Percentiles rank a stretch among this genome's conserved stretches.
Evolutionary conservation across 768 basidiomycete genomes (phyloP).

Genomic region (Suillus brevipes): DNA sequence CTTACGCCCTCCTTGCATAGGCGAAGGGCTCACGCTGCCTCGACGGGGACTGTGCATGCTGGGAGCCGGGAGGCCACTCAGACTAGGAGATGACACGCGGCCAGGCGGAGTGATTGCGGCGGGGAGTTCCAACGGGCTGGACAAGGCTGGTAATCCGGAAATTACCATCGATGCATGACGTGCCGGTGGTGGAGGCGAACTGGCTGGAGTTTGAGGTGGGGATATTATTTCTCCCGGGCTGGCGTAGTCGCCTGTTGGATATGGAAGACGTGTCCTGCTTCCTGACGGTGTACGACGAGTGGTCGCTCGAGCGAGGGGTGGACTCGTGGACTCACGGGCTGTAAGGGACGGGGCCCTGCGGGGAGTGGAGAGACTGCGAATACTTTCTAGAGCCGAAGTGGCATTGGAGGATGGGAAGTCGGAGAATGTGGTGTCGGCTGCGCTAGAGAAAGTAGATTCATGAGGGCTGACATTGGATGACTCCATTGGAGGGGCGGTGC

Average conservation of each 20-base stretch:
- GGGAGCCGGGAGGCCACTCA: slow-evolving; percentile 43
- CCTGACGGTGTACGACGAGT: slow-evolving; percentile 30
- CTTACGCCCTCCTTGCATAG: slow-evolving; percentile 55
- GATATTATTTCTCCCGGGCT: slow-evolving; percentile 54
- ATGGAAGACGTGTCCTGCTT: slow-evolving; percentile 59
- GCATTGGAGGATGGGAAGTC: slow-evolving; percentile 8
- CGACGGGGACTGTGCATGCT: slow-evolving; percentile 41
- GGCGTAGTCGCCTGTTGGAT: slow-evolving; percentile 82
- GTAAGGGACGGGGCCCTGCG: slow-evolving; percentile 38
- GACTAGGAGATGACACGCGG: slow-evolving; percentile 24
- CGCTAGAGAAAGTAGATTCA: slow-evolving; percentile 23
- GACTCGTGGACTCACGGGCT: slow-evolving; percentile 65
- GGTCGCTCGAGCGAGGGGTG: slow-evolving; percentile 54
- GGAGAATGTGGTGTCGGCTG: slow-evolving; percentile 10
- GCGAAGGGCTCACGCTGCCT: slow-evolving; percentile 67
- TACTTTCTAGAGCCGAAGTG: slow-evolving; percentile 16
- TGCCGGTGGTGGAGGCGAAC: slow-evolving; percentile 42
- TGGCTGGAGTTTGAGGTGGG: slow-evolving; percentile 39
- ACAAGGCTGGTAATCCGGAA: slow-evolving; percentile 41
- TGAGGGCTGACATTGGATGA: slow-evolving; percentile 42
- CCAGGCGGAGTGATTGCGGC: slow-evolving; percentile 24
- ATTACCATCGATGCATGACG: slow-evolving; percentile 47
- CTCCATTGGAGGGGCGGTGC: slow-evolving; percentile 45
- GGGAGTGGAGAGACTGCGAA: slow-evolving; percentile 28
- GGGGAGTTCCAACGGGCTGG: slow-evolving; percentile 24